Evolutionary conservation across 306 rosid genomes (phyloP).

Genomic region (Fragaria ananassa): DNA sequence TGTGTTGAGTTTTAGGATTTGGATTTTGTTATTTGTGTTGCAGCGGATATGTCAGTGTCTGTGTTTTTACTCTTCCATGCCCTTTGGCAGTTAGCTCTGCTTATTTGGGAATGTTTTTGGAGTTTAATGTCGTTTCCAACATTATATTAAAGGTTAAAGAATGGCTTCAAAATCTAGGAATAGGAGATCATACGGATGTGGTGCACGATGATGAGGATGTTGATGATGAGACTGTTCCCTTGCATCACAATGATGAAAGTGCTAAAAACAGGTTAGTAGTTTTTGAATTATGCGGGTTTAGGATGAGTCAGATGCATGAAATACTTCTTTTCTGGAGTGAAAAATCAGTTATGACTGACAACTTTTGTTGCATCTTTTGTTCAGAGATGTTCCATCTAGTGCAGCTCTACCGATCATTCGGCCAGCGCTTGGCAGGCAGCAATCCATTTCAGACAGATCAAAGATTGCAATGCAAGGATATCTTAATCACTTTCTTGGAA

Average conservation of each 20-base stretch:
- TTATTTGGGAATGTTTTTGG: constrained; percentile 45
- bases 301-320: constrained; percentile 15
- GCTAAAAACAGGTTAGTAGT: constrained; percentile 60
- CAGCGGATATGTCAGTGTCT: neutral
- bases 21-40: constrained; percentile 7
- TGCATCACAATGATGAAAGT: constrained; percentile 65
- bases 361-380: constrained; percentile 31
- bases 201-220: constrained; percentile 77
- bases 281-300: neutral
- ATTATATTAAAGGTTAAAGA: constrained; percentile 98
- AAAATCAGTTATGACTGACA: constrained; percentile 14
- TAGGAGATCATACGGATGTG: constrained; percentile 69
- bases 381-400: constrained; percentile 97
- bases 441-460: constrained; percentile 87
- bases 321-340: constrained; percentile 18
- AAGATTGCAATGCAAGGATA: constrained; percentile 97
- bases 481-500: constrained; percentile 93
- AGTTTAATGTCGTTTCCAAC: constrained; percentile 69
- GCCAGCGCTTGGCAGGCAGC: constrained; percentile 91
- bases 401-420: constrained; percentile 94
- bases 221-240: constrained; percentile 65
- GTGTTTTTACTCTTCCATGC: constrained; percentile 15
- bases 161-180: constrained; percentile 99
- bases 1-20: constrained; percentile 19
- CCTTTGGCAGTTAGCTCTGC: constrained; percentile 36